Evolutionary conservation across 2,329 filamentous ascomycete species (phyloP), one percentile per base, ranked within the genome.

Genomic region (Iodosphaeria phyllophila): DNA sequence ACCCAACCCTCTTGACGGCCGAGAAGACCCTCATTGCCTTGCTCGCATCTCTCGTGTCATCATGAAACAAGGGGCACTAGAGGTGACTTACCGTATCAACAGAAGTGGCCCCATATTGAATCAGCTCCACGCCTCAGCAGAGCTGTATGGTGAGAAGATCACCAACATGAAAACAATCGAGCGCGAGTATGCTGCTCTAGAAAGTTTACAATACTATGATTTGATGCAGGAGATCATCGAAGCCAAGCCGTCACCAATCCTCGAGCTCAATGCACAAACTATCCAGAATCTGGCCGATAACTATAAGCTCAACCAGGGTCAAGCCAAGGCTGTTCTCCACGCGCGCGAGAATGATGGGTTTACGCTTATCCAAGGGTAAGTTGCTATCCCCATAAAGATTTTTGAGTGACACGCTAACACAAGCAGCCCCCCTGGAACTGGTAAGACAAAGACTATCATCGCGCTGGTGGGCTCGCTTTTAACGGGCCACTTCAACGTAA

Each of bases 401-500:
- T 22, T 8, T 27, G 21, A 22, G 30, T 29, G 32, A 31, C 33
- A 26, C 30, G 44, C 54, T 44, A 50, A 46, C 34, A 37, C 23
- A 5, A 27, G 20, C 28, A 74, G 80, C 28, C 89, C 89, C 25
- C 89, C 89, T 2, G 89, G 89, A 47, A 93, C 89, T 4, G 89
- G 86, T 42, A 98, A 98, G 54, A 98, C 89, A 0, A 98, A 98
- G 48, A 98, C 89, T 0, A 98, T 98, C 31, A 69, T 92, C 28
- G 89, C 86, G 16, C 91, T 98, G 60, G 84, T 95, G 13, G 89
- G 89, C 18, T 79, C 82, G 18, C 58, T 98, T 10, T 49, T 92
- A 22, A 77, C 71, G 5, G 64, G 66, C 19, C 47, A 38, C 24
- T 60, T 67, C 26, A 53, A 56, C 25, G 40, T 46, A 13, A 36